phyloP scores from a whole-genome alignment of 352 stramenopile genomes.

The Globisporangium acanthophoron region DNA sequence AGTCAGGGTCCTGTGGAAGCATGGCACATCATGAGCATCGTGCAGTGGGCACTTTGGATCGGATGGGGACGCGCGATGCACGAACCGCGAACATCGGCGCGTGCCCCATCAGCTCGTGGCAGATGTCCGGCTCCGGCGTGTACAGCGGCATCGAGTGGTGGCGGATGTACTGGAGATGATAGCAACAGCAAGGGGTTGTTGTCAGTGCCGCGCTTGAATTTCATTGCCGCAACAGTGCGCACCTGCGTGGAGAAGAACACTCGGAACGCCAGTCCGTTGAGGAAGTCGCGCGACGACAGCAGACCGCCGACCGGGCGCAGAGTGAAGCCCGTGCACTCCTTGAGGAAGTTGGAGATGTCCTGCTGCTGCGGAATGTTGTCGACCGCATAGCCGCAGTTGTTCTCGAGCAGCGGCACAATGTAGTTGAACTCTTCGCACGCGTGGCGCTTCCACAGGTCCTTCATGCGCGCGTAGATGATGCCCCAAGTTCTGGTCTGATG shows the following conservation, averaged over 20 bases:
- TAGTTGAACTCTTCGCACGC: slow-evolving; percentile 97
- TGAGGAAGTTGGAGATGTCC: slow-evolving; percentile 94
- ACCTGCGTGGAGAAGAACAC: slow-evolving; percentile 97
- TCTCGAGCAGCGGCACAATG: slow-evolving; percentile 91
- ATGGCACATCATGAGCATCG: background rate
- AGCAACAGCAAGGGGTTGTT: background rate
- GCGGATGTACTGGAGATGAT: slow-evolving; percentile 83
- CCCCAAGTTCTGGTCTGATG: slow-evolving; percentile 81
- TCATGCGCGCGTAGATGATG: slow-evolving; percentile 92
- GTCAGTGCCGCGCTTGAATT: background rate
- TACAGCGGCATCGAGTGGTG: slow-evolving; percentile 95
- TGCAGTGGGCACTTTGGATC: background rate
- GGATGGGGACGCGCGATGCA: background rate
- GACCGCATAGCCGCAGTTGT: slow-evolving; percentile 91
- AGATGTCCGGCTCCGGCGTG: slow-evolving; percentile 98
- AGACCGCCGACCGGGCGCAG: slow-evolving; percentile 94
- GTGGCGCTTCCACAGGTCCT: slow-evolving; percentile 91
- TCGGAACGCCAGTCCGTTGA: slow-evolving; percentile 97
- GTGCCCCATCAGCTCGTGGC: slow-evolving; percentile 95
- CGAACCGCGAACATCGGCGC: slow-evolving; percentile 94
- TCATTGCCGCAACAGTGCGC: background rate
- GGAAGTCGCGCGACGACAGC: slow-evolving; percentile 95
- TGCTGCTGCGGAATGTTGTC: slow-evolving; percentile 94
- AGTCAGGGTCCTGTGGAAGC: slow-evolving; percentile 87
- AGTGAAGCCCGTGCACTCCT: slow-evolving; percentile 88